These are phyloP conservation scores for Aspergillus udagawae DNA, from an alignment of 2,329 filamentous ascomycete species.

Conservation along the genomic window DNA sequence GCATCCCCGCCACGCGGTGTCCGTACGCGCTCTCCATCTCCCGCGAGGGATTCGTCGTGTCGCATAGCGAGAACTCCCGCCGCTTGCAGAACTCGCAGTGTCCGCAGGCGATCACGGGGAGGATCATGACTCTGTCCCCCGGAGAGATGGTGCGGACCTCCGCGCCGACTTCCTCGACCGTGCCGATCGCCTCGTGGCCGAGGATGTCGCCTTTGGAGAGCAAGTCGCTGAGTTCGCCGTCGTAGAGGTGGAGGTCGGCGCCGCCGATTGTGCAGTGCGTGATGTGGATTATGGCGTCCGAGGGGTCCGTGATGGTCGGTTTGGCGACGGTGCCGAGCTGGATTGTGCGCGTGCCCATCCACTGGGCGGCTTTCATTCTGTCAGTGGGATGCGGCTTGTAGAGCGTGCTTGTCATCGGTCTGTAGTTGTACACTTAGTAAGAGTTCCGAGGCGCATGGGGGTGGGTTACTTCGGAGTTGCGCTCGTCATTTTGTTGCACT, in stretches of 20 bases:
- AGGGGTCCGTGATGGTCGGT: constrained; percentile 28
- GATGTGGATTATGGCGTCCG: constrained; percentile 31
- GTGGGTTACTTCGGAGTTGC: background rate
- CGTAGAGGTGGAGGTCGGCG: constrained; percentile 31
- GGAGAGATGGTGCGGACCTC: constrained; percentile 17
- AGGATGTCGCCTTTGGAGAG: constrained; percentile 28
- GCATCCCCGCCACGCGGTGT: constrained; percentile 27
- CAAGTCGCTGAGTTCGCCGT: constrained; percentile 24
- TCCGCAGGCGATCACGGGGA: constrained; percentile 29
- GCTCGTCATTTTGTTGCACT: background rate
- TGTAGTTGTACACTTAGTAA: background rate
- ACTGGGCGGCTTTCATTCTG: constrained; percentile 29
- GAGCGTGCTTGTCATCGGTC: background rate
- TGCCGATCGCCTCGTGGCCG: constrained; percentile 28
- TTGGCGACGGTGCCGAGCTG: constrained; percentile 31
- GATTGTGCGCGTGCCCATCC: constrained; percentile 26
- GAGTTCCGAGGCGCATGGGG: background rate
- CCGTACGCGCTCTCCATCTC: constrained; percentile 27
- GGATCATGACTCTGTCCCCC: constrained; percentile 29
- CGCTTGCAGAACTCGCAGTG: constrained; percentile 27
- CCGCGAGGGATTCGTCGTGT: constrained; percentile 26
- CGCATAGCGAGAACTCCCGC: constrained; percentile 30
- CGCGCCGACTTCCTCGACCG: constrained; percentile 24
- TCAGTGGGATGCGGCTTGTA: constrained; percentile 23
- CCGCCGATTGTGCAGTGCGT: constrained; percentile 33